Evolutionary conservation across 768 basidiomycete genomes (phyloP), one percentile per base, ranked within the genome.

Genomic region (Boletus patriciae): DNA sequence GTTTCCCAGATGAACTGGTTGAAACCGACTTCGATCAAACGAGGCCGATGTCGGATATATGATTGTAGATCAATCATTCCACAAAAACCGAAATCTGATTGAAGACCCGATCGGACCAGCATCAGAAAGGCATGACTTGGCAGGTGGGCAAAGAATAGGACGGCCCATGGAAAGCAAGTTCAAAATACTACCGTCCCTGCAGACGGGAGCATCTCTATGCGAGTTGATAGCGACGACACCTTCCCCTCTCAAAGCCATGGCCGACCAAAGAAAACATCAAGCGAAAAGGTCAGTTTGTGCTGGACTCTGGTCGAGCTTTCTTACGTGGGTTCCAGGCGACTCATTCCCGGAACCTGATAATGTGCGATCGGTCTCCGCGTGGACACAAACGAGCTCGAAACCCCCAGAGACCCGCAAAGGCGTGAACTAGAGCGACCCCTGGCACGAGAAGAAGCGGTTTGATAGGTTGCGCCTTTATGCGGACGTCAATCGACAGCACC

Each of bases 311-410:
- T 21, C 15, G 18, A 47, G 27, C 12, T 37, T 55, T 34, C 58
- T 62, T 13, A 66, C 29, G 46, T 29, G 4, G 13, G 13, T 27
- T 25, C 10, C 25, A 72, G 65, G 50, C 4, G 33, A 52, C 21
- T 34, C 44, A 6, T 40, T 52, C 4, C 55, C 61, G 27, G 74
- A 76, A 33, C 75, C 77, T 42, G 72, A 74, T 15, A 21, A 51
- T 13, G 62, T 68, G 25, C 58, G 73, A 68, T 64, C n/a, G 70
- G 67, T 52, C 61, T 67, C 50, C 65, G 36, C 61, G 25, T 21
- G 40, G 41, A 47, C 18, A 65, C 21, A 87, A 87, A 65, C 79
- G 84, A 15, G 74, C 76, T 27, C 78, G 86, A 50, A 84, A 2
- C 80, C 85, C 21, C 81, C 81, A 16, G 63, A 67, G 33, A 61